Conservation (phyloP, 306 rosid species). For the Cucurbita argyrosperma region DNA sequence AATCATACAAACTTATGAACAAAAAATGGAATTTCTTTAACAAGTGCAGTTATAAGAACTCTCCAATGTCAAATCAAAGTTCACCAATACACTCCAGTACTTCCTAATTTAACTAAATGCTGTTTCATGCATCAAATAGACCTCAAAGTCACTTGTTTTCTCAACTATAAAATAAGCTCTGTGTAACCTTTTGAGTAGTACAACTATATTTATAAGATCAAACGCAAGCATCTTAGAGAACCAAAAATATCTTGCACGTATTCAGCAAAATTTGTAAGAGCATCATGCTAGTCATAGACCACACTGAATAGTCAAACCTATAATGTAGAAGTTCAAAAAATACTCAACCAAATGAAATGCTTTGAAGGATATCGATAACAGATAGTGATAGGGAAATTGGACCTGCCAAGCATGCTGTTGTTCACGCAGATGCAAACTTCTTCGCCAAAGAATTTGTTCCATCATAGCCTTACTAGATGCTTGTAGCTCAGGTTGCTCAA, state of each 20-base stretch:
- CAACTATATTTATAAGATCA: background rate
- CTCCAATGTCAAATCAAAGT: background rate
- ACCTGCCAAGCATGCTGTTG: slow-evolving; percentile 91
- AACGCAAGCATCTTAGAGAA: background rate
- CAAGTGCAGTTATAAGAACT: background rate
- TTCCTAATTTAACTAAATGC: background rate
- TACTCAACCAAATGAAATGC: background rate
- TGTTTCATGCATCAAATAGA: background rate
- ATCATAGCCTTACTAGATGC: slow-evolving; percentile 41
- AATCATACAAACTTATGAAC: background rate
- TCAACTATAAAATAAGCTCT: background rate
- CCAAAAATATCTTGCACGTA: background rate
- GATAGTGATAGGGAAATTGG: background rate
- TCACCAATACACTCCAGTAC: background rate
- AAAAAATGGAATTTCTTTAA: background rate
- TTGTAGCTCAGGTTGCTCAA: slow-evolving; percentile 66
- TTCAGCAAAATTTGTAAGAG: background rate
- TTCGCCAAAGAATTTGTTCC: slow-evolving; percentile 43
- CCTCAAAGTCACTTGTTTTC: background rate
- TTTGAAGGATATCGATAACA: background rate
- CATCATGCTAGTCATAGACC: background rate
- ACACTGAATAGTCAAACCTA: background rate
- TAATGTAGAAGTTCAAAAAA: background rate
- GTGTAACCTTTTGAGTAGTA: background rate
- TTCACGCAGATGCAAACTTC: slow-evolving; percentile 47